A percentile compares a stretch with the other conserved stretches of the same genome.
These are phyloP conservation scores for Mariannaea sp. DNA, from an alignment of 2,329 filamentous ascomycete species.

Conservation along the genomic window DNA sequence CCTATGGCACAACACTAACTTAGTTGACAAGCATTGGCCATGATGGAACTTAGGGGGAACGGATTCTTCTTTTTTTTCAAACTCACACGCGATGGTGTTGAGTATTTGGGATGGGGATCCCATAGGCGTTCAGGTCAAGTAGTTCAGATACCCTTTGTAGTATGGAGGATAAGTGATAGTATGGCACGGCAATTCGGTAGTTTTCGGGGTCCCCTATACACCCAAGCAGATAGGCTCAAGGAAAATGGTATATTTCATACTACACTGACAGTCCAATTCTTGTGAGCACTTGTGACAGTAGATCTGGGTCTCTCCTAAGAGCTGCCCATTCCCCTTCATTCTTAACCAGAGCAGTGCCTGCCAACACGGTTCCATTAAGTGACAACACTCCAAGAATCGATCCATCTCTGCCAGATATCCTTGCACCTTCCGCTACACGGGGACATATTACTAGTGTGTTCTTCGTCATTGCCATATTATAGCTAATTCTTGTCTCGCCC, in stretches of 20 bases:
- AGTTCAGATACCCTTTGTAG: constrained; percentile 1
- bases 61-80: neutral
- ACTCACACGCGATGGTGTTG: neutral
- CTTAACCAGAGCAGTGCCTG: constrained; percentile 68
- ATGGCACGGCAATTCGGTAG: neutral
- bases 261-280: constrained; percentile 40
- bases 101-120: neutral
- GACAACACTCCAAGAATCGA: constrained; percentile 50
- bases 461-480: constrained; percentile 66
- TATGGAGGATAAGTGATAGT: neutral
- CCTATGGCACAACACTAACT: neutral
- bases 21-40: neutral
- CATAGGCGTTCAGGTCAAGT: neutral
- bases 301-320: constrained; percentile 46
- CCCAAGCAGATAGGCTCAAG: neutral
- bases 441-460: constrained; percentile 59
- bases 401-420: constrained; percentile 37
- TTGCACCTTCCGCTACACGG: constrained; percentile 55
- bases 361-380: constrained; percentile 67
- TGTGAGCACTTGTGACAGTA: constrained; percentile 32
- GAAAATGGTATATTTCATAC: neutral
- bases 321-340: constrained; percentile 61
- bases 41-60: neutral
- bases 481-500: constrained; percentile 60
- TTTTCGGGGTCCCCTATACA: neutral